Evolutionary conservation across 768 basidiomycete species (phyloP).

Genomic region (Kwoniella botswanensis): DNA sequence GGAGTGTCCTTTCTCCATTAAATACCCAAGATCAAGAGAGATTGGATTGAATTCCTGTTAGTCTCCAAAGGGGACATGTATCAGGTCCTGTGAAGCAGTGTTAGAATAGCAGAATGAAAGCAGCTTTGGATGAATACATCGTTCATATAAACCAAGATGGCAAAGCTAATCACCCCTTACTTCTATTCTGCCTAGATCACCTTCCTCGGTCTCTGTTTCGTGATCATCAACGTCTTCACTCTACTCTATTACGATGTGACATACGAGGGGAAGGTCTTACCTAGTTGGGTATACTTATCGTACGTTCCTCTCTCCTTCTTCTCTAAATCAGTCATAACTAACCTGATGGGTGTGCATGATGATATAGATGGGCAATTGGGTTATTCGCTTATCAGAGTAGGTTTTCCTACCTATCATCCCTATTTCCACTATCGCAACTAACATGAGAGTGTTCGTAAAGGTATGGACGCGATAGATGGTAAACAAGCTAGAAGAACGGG

Average conservation of each 20-base stretch:
- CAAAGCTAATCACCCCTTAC: neutral
- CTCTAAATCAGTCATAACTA: neutral
- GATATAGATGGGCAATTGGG: constrained; percentile 77
- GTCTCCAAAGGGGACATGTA: neutral
- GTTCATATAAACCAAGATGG: too few species aligned
- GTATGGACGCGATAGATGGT: constrained; percentile 57
- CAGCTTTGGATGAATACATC: too few species aligned
- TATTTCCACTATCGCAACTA: constrained; percentile 57
- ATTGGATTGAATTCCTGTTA: too few species aligned
- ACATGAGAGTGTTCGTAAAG: constrained; percentile 3
- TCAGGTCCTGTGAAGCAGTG: neutral
- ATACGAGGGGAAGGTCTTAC: constrained; percentile 59
- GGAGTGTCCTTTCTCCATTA: neutral
- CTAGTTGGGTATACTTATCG: constrained; percentile 91
- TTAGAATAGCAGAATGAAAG: too few species aligned
- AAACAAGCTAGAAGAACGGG: constrained; percentile 95
- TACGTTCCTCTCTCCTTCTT: constrained; percentile 59
- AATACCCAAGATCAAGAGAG: too few species aligned
- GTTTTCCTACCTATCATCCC: constrained; percentile 66
- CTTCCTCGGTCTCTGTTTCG: constrained; percentile 77
- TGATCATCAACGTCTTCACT: constrained; percentile 81
- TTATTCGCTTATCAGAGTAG: constrained; percentile 84
- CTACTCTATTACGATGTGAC: constrained; percentile 80
- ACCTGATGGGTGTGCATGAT: neutral
- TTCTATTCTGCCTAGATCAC: constrained; percentile 73